Evolutionary conservation across 2,329 filamentous ascomycete genomes (phyloP).

Genomic region (Aspergillus sp.): DNA sequence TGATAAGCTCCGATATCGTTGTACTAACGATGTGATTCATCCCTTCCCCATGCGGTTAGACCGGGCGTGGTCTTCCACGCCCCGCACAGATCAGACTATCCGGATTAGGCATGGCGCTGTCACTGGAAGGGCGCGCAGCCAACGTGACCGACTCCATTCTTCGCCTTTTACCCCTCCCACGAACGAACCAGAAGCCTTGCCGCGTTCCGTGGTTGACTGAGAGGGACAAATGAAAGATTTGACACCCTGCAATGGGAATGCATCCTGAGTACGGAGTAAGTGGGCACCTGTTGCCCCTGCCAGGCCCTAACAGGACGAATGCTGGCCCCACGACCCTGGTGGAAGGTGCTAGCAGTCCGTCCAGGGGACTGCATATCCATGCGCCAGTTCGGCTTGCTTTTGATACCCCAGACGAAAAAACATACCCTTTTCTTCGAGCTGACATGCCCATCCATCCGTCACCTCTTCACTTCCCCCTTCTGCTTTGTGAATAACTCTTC

Average conservation of each 20-base stretch:
- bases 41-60: constrained; percentile 5
- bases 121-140: constrained; percentile 29
- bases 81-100: constrained; percentile 10
- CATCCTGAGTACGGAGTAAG: no score
- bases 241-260: no score
- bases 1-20: no score
- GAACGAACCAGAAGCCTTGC: background rate
- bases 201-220: background rate
- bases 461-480: constrained; percentile 1
- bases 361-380: background rate
- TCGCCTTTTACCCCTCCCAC: background rate
- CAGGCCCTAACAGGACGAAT: background rate
- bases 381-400: constrained; percentile 18
- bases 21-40: constrained; percentile 9
- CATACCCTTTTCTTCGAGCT: constrained; percentile 6
- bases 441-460: constrained; percentile 12
- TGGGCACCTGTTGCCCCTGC: background rate
- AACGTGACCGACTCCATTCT: background rate
- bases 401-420: constrained; percentile 29
- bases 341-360: constrained; percentile 21
- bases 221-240: background rate
- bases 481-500: background rate
- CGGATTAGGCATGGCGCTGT: constrained; percentile 27
- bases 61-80: background rate
- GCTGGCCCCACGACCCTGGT: constrained; percentile 7